Conservation (phyloP, 2,329 filamentous ascomycete genomes). For the Aureobasidium sp. region DNA sequence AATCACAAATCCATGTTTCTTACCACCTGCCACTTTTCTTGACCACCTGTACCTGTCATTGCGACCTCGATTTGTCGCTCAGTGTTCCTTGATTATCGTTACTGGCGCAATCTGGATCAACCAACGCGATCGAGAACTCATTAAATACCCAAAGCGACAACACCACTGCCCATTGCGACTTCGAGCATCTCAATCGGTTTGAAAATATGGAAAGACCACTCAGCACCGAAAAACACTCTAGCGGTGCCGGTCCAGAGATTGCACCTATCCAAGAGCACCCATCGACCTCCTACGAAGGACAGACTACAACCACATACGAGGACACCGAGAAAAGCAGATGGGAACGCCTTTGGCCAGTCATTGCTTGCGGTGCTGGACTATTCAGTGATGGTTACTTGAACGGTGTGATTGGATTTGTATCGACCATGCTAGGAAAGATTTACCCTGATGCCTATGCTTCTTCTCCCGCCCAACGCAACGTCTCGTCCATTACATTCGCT, state of each 20-base stretch:
- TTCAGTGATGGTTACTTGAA: conserved; percentile 93
- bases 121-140: not conserved
- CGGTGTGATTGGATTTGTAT: conserved; percentile 82
- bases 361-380: conserved; percentile 82
- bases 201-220: not conserved
- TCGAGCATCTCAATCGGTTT: not conserved
- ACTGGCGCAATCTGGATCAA: too few species aligned
- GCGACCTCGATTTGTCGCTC: not conserved
- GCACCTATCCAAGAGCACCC: conserved; percentile 6
- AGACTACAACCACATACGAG: not conserved
- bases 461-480: conserved; percentile 64
- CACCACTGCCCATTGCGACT: not conserved
- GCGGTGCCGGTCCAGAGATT: not conserved
- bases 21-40: not conserved
- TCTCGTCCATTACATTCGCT: conserved; percentile 75
- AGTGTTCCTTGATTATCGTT: not conserved
- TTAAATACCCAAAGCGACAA: not conserved
- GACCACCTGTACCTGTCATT: not conserved
- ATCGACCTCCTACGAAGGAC: not conserved
- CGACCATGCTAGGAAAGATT: conserved; percentile 62
- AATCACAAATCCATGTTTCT: not conserved
- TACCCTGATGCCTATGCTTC: conserved; percentile 64
- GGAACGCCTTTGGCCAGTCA: conserved; percentile 62
- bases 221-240: conserved; percentile 1
- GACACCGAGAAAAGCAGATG: conserved; percentile 23